A percentile compares a stretch with the other conserved stretches of the same genome.
Conservation (phyloP, 441 rosid species). For the Jatropha multifida region DNA sequence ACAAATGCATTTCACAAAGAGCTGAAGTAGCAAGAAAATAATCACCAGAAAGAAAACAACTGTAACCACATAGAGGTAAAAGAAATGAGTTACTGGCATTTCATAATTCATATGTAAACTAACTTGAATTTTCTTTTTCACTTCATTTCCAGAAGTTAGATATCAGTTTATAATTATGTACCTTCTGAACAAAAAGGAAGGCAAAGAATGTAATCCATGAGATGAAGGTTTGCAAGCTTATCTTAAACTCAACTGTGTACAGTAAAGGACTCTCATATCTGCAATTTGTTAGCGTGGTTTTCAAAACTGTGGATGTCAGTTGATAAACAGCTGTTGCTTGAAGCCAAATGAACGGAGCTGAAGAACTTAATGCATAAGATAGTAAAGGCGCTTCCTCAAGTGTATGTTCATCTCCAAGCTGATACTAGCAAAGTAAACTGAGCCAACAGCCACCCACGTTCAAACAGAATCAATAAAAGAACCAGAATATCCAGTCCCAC, state of each 20-base stretch:
- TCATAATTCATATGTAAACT: constrained; percentile 1
- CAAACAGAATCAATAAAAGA: constrained; percentile 41
- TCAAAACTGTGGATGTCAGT: constrained; percentile 32
- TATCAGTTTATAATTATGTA: constrained; percentile 27
- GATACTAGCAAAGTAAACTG: constrained; percentile 3
- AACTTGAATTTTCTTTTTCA: constrained; percentile 15
- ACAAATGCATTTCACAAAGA: neutral
- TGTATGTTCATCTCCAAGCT: constrained; percentile 25
- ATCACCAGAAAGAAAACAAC: neutral
- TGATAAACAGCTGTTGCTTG: constrained; percentile 18
- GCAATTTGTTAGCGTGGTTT: constrained; percentile 28
- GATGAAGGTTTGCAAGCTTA: constrained; percentile 30
- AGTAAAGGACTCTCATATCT: constrained; percentile 29
- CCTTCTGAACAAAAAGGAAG: constrained; percentile 49
- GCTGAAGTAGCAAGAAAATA: constrained; percentile 8
- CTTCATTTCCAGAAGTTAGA: constrained; percentile 24
- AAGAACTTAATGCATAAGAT: constrained; percentile 27
- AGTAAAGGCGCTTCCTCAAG: constrained; percentile 28
- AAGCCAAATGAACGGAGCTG: constrained; percentile 12
- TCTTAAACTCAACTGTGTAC: constrained; percentile 27
- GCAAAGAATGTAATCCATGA: constrained; percentile 36
- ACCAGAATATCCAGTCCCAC: constrained; percentile 52
- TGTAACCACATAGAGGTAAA: neutral
- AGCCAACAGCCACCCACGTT: constrained; percentile 22
- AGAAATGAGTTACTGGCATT: constrained; percentile 4